Base-by-base conservation (phyloP, 441 rosid genomes). In the Erodium trifolium region DNA sequence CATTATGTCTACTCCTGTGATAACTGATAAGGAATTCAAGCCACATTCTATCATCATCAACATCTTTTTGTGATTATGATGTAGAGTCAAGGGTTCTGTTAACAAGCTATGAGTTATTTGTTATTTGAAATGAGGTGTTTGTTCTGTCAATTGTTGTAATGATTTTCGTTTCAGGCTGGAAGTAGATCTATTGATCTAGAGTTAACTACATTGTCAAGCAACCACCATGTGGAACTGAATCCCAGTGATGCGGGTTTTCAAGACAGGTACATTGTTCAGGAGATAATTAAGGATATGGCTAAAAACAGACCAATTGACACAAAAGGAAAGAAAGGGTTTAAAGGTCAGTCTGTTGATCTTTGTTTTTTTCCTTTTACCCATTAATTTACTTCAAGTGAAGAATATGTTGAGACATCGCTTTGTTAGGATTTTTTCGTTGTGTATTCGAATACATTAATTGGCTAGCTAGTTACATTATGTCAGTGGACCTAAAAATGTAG, bases 171-270 rank as follows among this genome's bases (percentile, higher is more conserved):
- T 78, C 79, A 91, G 97, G 92, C 93, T 70, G 96, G 97, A 73
- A 87, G 86, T 70, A 88, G 99, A 83, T 86, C 84, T 39, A 70
- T 93, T 75, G 96, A 91, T 63, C 77, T 93, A 72, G 99, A 91
- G 85, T 79, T 89, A 78, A 91, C 99, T 70, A 91, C 88, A 62
- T 76, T 91, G 45, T 85, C 99, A 71, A 91, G 96, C 77, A 79
- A 85, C 70, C 82, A 88, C 80, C 99, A 93, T 65, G 89, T 91
- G 72, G 97, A 93, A 68, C 84, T 93, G 79, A 91, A 83, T 77
- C 97, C 97, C n/a, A 86, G 96, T 75, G 97, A 91, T 80, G 97
- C 69, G 19, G 99, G 96, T 62, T 93, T 91, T 79, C 97, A 93
- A 83, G 99, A 93, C 81, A 82, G 96, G 73, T 94, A 90, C 73